Evolutionary conservation across 768 basidiomycete genomes (phyloP).

Genomic region (Atractiella rhizophila): DNA sequence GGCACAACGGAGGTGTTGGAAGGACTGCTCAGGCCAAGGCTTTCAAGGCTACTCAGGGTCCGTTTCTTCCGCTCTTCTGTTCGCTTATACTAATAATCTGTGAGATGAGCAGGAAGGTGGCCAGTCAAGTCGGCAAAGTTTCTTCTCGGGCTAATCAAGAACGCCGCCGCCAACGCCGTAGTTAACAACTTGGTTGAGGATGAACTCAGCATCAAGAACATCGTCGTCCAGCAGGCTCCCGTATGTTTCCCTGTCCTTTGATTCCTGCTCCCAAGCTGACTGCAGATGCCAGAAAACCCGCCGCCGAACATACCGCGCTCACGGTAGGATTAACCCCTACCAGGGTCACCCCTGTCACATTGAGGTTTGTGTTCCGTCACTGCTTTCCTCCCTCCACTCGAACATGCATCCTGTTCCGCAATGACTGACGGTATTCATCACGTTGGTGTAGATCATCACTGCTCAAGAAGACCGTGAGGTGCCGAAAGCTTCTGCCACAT

Average conservation of each 20-base stretch:
- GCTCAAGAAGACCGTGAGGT: slow-evolving; percentile 53
- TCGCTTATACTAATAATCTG: too few species aligned
- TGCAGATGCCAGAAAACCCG: slow-evolving; percentile 52
- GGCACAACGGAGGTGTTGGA: slow-evolving; percentile 21
- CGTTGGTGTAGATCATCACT: slow-evolving; percentile 33
- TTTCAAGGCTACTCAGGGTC: slow-evolving; percentile 78
- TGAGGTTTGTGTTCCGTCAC: slow-evolving; percentile 47
- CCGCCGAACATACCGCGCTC: slow-evolving; percentile 94
- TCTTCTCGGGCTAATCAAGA: slow-evolving; percentile 82
- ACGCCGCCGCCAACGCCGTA: slow-evolving; percentile 96
- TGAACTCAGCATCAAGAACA: slow-evolving; percentile 81
- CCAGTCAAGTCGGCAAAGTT: slow-evolving; percentile 96
- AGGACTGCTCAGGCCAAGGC: slow-evolving; percentile 18
- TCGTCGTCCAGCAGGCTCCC: slow-evolving; percentile 94
- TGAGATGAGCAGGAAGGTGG: slow-evolving; percentile 95
- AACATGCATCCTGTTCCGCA: background rate
- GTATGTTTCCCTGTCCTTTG: slow-evolving; percentile 28
- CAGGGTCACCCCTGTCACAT: slow-evolving; percentile 79
- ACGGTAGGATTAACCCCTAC: slow-evolving; percentile 96
- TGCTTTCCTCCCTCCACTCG: background rate
- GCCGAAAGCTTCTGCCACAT: slow-evolving; percentile 35
- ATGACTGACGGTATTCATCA: background rate
- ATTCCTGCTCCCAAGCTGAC: background rate
- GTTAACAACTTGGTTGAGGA: slow-evolving; percentile 86
- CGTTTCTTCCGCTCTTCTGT: slow-evolving; percentile 18